Evolutionary conservation across 495 filamentous ascomycete species (phyloP), one percentile per base, ranked within the genome.

Genomic region (Daldinia grandis): DNA sequence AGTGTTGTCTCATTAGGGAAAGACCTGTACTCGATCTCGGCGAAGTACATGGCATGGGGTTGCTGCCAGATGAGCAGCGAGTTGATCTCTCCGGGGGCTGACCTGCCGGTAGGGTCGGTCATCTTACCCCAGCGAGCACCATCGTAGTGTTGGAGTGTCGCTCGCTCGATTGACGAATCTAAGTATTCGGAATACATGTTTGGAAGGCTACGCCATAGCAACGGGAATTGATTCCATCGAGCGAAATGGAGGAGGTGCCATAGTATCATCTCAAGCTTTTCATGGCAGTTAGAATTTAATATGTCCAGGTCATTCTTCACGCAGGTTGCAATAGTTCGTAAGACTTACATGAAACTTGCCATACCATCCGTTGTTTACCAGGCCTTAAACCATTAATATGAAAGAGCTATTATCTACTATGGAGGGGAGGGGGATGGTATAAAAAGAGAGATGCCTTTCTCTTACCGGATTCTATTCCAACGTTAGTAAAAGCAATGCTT

Each of bases 61-160:
- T 87, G 85, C 64, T 87, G 85, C 85, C 85, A 87, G 58, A 86
- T 85, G 21, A 87, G 71, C 25, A 87, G 72, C 15, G 77, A 78
- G 72, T 87, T 86, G 69, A 87, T 87, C 65, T 86, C 84, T 15
- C 85, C 87, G 7, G 87, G 87, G 10, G 86, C 85, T 42, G 79
- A 82, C 57, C 85, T 76, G 51, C 87, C 86, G 4, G 82, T 81
- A 0, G 86, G 82, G 70, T 87, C 87, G 6, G 81, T 86, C 85
- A 87, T 87, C 74, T 89, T 89, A 7, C 87, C 85, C 81, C 84
- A 84, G 58, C 85, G 80, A 8, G 85, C 83, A 4, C 86, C 87
- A 1, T 68, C 62, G 67, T 88, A 89, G 12, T 86, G 85, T 64
- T 87, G 85, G 0, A 64, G 50, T 7, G 59, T 37, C 0, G 87